A percentile compares a stretch with the other conserved stretches of the same genome.
Conservation (phyloP, 2,329 filamentous ascomycete genomes). For the Colletotrichum tofieldiae region DNA sequence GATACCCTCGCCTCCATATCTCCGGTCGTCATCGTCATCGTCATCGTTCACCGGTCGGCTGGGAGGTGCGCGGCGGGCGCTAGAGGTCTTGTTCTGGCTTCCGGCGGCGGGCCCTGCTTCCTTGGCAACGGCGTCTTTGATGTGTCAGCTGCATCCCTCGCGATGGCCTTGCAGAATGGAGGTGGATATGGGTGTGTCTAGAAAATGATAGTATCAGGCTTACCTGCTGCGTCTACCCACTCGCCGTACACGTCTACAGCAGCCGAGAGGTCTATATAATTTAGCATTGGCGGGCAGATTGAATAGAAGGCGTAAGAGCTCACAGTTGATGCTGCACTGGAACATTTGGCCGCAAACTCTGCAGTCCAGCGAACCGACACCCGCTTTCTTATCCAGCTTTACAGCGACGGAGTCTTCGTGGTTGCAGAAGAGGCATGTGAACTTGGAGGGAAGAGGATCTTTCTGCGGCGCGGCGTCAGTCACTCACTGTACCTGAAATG, state of each 20-base stretch:
- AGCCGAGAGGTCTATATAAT: slow-evolving; percentile 81
- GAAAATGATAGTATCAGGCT: neutral
- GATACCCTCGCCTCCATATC: slow-evolving; percentile 69
- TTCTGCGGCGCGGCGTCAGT: slow-evolving; percentile 59
- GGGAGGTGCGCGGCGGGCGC: slow-evolving; percentile 35
- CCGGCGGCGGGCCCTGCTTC: slow-evolving; percentile 51
- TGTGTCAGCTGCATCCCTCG: slow-evolving; percentile 2
- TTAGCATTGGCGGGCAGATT: slow-evolving; percentile 37
- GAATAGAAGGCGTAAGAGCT: slow-evolving; percentile 50
- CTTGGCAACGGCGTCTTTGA: slow-evolving; percentile 66
- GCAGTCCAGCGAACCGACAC: slow-evolving; percentile 88
- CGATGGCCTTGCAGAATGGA: neutral
- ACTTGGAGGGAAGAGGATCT: slow-evolving; percentile 84
- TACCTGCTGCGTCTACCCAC: slow-evolving; percentile 91
- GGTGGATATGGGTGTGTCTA: neutral
- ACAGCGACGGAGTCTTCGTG: slow-evolving; percentile 94
- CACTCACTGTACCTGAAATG: neutral
- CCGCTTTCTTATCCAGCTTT: slow-evolving; percentile 93
- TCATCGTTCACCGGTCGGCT: slow-evolving; percentile 56
- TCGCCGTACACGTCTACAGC: slow-evolving; percentile 97
- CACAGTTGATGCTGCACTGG: slow-evolving; percentile 94
- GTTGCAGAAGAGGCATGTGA: slow-evolving; percentile 98
- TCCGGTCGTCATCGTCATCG: slow-evolving; percentile 67
- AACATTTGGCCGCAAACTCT: slow-evolving; percentile 96
- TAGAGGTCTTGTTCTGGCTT: slow-evolving; percentile 35